These are phyloP conservation scores for Claviceps africana DNA, from an alignment of 2,329 filamentous ascomycete species.

Conservation along the genomic window DNA sequence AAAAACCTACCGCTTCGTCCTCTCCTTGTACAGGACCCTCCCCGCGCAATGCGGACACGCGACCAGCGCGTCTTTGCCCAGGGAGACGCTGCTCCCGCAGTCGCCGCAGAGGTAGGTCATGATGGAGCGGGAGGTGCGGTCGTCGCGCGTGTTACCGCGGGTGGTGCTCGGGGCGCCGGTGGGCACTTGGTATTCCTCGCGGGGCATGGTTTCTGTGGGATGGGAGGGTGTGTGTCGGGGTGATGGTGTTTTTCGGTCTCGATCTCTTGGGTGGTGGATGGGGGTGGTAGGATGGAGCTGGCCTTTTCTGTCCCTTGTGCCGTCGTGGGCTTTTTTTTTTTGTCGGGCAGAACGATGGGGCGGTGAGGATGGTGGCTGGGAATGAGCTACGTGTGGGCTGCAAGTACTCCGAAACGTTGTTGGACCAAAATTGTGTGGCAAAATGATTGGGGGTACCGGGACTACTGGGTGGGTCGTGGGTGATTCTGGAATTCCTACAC, in stretches of 20 bases:
- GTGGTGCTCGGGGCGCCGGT: conserved; percentile 30
- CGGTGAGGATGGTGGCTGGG: background rate
- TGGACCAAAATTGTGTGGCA: too few species aligned
- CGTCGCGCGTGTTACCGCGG: conserved; percentile 26
- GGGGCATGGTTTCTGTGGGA: conserved; percentile 34
- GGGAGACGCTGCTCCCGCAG: conserved; percentile 27
- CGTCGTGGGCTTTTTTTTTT: too few species aligned
- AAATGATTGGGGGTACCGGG: too few species aligned
- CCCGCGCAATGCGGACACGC: conserved; percentile 58
- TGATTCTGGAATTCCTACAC: too few species aligned
- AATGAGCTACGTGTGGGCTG: too few species aligned
- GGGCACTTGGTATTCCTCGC: conserved; percentile 67
- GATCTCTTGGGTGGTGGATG: too few species aligned
- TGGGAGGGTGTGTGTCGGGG: too few species aligned
- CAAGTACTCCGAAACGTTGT: too few species aligned
- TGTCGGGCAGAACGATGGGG: background rate
- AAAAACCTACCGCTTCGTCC: conserved; percentile 74
- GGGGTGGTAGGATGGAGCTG: too few species aligned
- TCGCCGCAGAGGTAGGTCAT: conserved; percentile 30
- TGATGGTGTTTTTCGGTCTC: too few species aligned
- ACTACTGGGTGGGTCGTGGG: too few species aligned
- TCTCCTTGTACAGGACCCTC: conserved; percentile 91
- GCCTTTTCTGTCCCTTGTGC: too few species aligned
- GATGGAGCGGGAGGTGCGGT: conserved; percentile 22
- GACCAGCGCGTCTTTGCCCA: conserved; percentile 34